Evolutionary conservation across 2,329 filamentous ascomycete genomes (phyloP), one percentile per base, ranked within the genome.

Genomic region (Fusarium sp.): DNA sequence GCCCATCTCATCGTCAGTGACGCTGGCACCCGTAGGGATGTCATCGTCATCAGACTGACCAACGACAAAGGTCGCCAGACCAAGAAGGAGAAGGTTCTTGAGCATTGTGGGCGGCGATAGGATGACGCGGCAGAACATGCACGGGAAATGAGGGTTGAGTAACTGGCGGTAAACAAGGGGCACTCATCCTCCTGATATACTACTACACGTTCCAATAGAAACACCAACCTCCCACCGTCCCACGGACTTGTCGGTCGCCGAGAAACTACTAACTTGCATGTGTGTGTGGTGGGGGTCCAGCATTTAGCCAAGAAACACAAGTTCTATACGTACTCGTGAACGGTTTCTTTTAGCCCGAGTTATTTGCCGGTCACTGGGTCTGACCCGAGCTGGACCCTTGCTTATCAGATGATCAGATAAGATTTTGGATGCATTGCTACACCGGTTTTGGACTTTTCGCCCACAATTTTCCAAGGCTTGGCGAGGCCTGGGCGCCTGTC

Each of bases 1-100:
- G 13, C 89, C 89, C 82, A 85, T 85, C 37, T 81, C 78, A n/a
- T 79, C 73, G 34, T 76, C 68, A 11, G 58, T 69, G 23, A 71
- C 74, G 43, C 35, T 71, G 32, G 74, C 45, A 35, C 37, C 37
- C 6, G 74, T 68, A 30, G 71, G 71, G 25, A 50, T 48, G 6
- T 67, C 69, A 57, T 72, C 62, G 3, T 58, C 65, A 27, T 74
- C 63, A 37, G 56, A n/a, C 39, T 73, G 72, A 16, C 64, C 20
- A 25, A 48, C 48, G 35, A 57, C 74, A 13, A 64, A 35, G 4
- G 69, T 60, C 23, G 62, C 69, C 50, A 76, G 41, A 56, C 45
- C n/a, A 25, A 75, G 6, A 5, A 76, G 7, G 16, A 76, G 18
- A 1, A 76, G 20, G 34, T 41, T 68, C 52, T 58, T 67, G 43